Evolutionary conservation across 192 early-diverging fungal genomes (phyloP), one percentile per base, ranked within the genome.

Genomic region (Thamnidium elegans): DNA sequence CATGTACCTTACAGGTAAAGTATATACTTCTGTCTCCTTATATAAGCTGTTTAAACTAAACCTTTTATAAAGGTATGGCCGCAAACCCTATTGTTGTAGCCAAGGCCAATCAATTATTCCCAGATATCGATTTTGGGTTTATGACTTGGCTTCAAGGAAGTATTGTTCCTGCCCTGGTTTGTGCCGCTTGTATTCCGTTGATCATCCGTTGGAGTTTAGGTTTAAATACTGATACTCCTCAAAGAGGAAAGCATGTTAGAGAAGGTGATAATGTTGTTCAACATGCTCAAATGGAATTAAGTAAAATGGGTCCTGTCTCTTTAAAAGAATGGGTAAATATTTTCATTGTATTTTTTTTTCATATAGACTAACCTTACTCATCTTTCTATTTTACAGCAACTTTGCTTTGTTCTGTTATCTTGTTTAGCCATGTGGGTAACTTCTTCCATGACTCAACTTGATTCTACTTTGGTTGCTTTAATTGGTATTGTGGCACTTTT

Each of bases 381-480:
- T n/a, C n/a, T n/a, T n/a, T 19, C 21, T 32, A 39, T 13, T 58
- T 11, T 58, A 23, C n/a, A 65, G 63, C 50, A 65, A 65, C 21
- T 65, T 15, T 80, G 79, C 31, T 67, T 56, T 23, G 77, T 88
- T 2, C 61, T 90, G 23, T 53, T 79, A 7, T 21, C 50, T 4
- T 85, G 84, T 19, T 77, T 90, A 21, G 63, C 66, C 8, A 42
- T 88, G 11, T 90, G 89, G 89, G 76, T 86, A n/a, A 81, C 79
- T 47, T 32, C 63, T n/a, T 39, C 36, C 4, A 39, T 39, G n/a
- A 78, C 81, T 0, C 55, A 76, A 9, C 66, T 90, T 9, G 83
- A 89, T 50, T 77, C 87, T 4, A 77, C 86, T 0, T 76, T 89
- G n/a, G 83, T 91, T 7, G 89, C 87, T 3, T 80, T 85, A 19